phyloP scores from a whole-genome alignment of 305 asterid species.

The Euphrasia arctica region DNA sequence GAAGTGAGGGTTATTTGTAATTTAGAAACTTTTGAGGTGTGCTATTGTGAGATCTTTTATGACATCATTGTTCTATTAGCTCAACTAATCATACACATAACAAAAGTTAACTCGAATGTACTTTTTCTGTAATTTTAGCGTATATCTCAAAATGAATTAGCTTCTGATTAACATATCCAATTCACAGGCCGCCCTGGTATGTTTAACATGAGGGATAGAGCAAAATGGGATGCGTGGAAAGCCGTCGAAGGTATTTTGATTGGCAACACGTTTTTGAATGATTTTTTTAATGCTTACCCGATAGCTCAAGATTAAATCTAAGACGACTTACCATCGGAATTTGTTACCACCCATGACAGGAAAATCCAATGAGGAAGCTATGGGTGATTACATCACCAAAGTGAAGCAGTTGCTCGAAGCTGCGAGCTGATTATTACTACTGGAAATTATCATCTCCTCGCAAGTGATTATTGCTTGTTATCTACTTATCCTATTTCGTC shows the following conservation, averaged over 20 bases:
- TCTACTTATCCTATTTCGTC: background rate
- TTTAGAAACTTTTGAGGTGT: too few relatives aligned
- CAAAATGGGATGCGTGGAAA: slow-evolving; percentile 99
- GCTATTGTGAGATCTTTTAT: background rate
- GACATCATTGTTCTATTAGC: too few relatives aligned
- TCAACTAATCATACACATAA: background rate
- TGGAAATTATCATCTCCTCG: slow-evolving; percentile 3
- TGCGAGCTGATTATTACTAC: slow-evolving; percentile 26
- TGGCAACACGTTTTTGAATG: background rate
- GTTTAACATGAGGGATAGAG: slow-evolving; percentile 73
- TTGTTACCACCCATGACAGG: slow-evolving; percentile 40
- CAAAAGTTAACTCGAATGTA: background rate
- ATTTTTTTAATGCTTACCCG: background rate
- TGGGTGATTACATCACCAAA: slow-evolving; percentile 82
- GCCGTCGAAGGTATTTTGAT: slow-evolving; percentile 73
- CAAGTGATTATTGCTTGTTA: background rate
- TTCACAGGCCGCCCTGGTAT: slow-evolving; percentile 88
- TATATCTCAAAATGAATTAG: background rate
- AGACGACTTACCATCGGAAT: background rate
- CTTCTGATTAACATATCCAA: background rate
- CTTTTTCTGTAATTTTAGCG: background rate
- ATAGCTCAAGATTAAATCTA: slow-evolving; percentile 1
- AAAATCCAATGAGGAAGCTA: slow-evolving; percentile 69
- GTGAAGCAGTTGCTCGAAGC: slow-evolving; percentile 88
- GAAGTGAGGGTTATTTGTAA: background rate